Conservation (phyloP, 192 early-diverging fungal species). For the Podila minutissima region DNA sequence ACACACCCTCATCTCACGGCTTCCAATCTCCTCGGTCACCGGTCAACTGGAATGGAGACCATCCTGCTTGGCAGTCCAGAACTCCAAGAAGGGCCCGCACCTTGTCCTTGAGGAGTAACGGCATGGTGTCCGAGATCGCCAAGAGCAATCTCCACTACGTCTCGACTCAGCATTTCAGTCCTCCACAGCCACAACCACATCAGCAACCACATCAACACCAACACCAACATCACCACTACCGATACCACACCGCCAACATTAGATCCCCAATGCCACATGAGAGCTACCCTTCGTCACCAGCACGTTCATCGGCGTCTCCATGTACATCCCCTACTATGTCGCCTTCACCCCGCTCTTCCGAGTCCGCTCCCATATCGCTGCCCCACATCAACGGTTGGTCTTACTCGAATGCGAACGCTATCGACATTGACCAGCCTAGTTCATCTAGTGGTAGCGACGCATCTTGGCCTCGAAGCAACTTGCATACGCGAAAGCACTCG, state of each 20-base stretch:
- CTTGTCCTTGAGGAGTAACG: too few species aligned
- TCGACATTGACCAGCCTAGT: conserved; percentile 2
- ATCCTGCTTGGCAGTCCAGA: background rate
- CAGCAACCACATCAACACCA: background rate
- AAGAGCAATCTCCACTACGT: background rate
- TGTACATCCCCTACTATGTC: conserved; percentile 26
- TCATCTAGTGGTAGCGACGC: background rate
- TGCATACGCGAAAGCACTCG: background rate
- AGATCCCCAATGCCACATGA: conserved; percentile 9
- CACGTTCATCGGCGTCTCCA: conserved; percentile 31
- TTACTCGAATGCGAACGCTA: conserved; percentile 5
- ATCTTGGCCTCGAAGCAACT: background rate
- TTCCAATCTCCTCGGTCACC: background rate
- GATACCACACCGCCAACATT: background rate
- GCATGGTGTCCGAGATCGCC: too few species aligned
- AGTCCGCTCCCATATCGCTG: conserved; percentile 27
- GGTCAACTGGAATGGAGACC: background rate
- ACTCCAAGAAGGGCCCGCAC: background rate
- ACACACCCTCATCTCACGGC: background rate
- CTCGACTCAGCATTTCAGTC: background rate
- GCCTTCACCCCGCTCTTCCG: conserved; percentile 25
- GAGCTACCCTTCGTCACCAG: conserved; percentile 28
- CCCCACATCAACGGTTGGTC: conserved; percentile 32
- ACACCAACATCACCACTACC: background rate
- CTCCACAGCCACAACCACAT: conserved; percentile 6